Conservation (phyloP, 441 rosid genomes). For the Macaranga tanarius region DNA sequence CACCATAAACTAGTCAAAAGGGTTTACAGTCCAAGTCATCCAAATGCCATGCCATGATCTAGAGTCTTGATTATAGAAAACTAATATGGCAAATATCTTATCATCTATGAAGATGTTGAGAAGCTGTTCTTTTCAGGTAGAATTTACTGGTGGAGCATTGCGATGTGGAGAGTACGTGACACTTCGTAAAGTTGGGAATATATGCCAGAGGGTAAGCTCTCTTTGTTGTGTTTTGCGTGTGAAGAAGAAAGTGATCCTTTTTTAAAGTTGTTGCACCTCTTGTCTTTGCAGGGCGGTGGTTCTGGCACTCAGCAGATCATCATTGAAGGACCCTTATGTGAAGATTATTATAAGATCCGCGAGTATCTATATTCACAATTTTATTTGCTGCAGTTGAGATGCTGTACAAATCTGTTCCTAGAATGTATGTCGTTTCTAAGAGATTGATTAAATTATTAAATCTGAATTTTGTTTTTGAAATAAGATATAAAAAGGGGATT, state of each 20-base stretch:
- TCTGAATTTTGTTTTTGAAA: too few relatives aligned
- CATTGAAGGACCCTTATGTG: slow-evolving; percentile 91
- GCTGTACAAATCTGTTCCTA: not conserved
- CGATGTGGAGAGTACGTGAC: slow-evolving; percentile 93
- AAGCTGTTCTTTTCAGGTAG: slow-evolving; percentile 49
- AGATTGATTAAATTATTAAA: too few relatives aligned
- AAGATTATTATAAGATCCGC: slow-evolving; percentile 86
- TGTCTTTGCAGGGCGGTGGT: slow-evolving; percentile 50
- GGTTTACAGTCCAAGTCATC: not conserved
- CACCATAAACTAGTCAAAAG: not conserved
- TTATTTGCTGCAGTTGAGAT: slow-evolving; percentile 55
- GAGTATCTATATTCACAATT: slow-evolving; percentile 87
- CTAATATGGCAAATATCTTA: not conserved
- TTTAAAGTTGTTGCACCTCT: not conserved
- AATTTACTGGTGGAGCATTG: slow-evolving; percentile 83
- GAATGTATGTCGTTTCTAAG: too few relatives aligned
- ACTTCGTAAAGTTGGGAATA: slow-evolving; percentile 75
- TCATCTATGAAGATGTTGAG: not conserved
- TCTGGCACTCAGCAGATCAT: slow-evolving; percentile 80
- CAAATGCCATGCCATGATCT: not conserved
- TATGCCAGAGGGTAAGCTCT: slow-evolving; percentile 69
- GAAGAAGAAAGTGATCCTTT: not conserved
- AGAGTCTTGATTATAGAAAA: not conserved
- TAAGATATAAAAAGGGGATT: too few relatives aligned
- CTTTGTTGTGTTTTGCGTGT: not conserved